A percentile compares a stretch with the other conserved stretches of the same genome.
Evolutionary conservation across 495 filamentous ascomycete species (phyloP).

Genomic region (Daldinia bambusicola): DNA sequence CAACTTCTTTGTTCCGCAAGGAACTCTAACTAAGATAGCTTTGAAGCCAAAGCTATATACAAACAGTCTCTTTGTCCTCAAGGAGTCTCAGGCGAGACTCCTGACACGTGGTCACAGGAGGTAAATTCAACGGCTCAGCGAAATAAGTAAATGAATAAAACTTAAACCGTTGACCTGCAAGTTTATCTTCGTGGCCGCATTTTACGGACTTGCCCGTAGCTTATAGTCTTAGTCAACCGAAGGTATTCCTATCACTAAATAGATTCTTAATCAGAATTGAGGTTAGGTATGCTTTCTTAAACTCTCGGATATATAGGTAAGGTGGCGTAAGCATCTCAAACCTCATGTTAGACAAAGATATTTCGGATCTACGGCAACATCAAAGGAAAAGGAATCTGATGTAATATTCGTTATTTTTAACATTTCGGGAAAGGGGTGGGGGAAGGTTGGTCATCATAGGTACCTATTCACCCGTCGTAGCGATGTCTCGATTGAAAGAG

Average conservation of each 20-base stretch:
- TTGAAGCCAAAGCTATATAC: too few relatives aligned
- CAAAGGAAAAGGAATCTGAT: background rate
- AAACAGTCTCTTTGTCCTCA: too few relatives aligned
- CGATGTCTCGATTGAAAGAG: too few relatives aligned
- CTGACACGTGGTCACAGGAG: background rate
- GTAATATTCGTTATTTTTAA: background rate
- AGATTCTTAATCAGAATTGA: background rate
- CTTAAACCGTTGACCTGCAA: background rate
- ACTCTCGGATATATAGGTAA: background rate
- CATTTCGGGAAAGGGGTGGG: background rate
- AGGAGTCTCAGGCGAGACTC: too few relatives aligned
- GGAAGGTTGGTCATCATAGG: too few relatives aligned
- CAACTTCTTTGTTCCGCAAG: too few relatives aligned
- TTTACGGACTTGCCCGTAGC: background rate
- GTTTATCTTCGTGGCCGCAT: background rate
- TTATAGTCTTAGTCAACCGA: background rate
- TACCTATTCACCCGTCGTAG: background rate
- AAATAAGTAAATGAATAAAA: background rate
- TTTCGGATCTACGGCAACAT: background rate
- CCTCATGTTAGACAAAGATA: background rate
- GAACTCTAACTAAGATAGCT: too few relatives aligned
- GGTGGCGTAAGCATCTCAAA: background rate
- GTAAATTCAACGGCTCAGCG: background rate
- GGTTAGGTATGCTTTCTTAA: background rate
- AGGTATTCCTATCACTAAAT: background rate